These are phyloP conservation scores for Carpinus viminea DNA, from an alignment of 306 rosid species.

Conservation along the genomic window DNA sequence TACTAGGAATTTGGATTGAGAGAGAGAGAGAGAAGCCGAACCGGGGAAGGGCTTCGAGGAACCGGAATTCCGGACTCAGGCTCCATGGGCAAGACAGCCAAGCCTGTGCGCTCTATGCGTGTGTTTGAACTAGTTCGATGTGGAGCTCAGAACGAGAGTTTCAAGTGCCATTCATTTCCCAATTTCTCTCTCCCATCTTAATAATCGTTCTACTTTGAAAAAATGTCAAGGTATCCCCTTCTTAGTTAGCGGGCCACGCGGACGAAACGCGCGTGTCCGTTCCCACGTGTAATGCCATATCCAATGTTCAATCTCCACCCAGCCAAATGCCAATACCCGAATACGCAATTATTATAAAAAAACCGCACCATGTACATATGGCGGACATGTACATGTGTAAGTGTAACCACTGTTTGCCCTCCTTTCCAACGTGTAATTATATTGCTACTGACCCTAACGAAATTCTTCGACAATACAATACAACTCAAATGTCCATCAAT, in stretches of 20 bases:
- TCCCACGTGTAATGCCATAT: too few species aligned
- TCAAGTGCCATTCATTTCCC: background rate
- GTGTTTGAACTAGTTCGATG: background rate
- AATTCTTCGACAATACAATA: too few species aligned
- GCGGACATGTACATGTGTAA: too few species aligned
- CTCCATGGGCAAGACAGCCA: conserved; percentile 44
- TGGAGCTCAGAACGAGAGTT: background rate
- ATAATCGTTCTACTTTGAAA: background rate
- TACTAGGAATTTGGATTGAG: background rate
- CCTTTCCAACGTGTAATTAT: background rate
- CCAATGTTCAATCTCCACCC: too few species aligned
- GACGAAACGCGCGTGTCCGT: too few species aligned
- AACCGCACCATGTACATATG: too few species aligned
- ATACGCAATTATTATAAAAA: too few species aligned
- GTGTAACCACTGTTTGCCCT: background rate
- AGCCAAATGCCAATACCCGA: too few species aligned
- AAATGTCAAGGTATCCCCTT: too few species aligned
- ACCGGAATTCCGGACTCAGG: conserved; percentile 50
- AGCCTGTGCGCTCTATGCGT: background rate
- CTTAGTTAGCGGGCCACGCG: too few species aligned
- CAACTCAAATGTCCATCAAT: too few species aligned
- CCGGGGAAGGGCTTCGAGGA: conserved; percentile 47
- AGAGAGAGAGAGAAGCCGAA: conserved; percentile 19
- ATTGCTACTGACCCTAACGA: background rate
- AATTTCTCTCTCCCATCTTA: background rate